Percentiles rank a stretch among this genome's conserved stretches.
Evolutionary conservation across 1,284 basidiomycete genomes (phyloP).

Genomic region (Pseudozyma tsukubaensis): DNA sequence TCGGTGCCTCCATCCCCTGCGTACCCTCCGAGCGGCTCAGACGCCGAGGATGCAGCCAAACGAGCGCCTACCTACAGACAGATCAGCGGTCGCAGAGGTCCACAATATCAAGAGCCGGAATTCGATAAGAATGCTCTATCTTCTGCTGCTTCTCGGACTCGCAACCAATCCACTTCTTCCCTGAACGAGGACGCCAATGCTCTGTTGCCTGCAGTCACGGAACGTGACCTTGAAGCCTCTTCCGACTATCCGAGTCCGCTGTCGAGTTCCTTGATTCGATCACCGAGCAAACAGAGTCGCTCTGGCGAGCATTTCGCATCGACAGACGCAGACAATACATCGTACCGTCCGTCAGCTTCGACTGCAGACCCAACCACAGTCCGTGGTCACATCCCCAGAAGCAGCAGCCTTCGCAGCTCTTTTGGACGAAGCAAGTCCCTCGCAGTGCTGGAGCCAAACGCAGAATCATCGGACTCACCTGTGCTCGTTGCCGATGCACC

Average conservation of each 20-base stretch:
- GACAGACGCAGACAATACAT: neutral
- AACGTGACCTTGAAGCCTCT: slow-evolving; percentile 19
- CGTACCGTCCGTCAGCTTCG: neutral
- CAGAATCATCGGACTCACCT: slow-evolving; percentile 6
- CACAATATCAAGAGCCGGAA: slow-evolving; percentile 16
- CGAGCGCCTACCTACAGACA: slow-evolving; percentile 32
- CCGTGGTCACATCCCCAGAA: slow-evolving; percentile 21
- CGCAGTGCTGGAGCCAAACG: neutral
- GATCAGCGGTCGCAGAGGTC: slow-evolving; percentile 37
- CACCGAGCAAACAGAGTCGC: neutral
- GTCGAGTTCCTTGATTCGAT: neutral
- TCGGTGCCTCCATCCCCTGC: slow-evolving; percentile 34
- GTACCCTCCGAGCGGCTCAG: slow-evolving; percentile 18
- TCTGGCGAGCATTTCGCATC: neutral
- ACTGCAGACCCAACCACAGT: neutral
- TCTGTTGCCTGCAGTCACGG: slow-evolving; percentile 29
- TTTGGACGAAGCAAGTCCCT: slow-evolving; percentile 8
- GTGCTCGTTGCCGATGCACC: neutral
- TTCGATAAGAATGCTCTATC: neutral
- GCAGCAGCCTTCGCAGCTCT: slow-evolving; percentile 38
- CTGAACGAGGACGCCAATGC: slow-evolving; percentile 2
- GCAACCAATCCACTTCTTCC: neutral
- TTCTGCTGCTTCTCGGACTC: neutral
- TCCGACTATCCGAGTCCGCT: slow-evolving; percentile 2
- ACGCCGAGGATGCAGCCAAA: slow-evolving; percentile 14